Conservation (phyloP, 345 rosid genomes). For the Raphanus sativus region DNA sequence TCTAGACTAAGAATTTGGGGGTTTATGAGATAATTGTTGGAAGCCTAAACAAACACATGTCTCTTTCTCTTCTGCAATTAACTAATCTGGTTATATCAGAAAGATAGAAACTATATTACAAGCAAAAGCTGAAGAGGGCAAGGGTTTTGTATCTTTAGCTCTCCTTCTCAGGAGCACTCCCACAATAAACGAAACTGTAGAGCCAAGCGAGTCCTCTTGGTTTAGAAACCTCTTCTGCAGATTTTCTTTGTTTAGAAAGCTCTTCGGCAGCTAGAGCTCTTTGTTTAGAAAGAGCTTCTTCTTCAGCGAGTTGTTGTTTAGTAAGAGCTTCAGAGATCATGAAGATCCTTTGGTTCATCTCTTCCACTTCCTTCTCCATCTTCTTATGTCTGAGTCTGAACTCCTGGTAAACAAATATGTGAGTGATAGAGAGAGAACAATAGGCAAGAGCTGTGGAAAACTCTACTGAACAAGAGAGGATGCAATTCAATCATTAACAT, state of each 20-base stretch:
- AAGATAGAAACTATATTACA: constrained; percentile 14
- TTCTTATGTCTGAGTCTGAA: constrained; percentile 19
- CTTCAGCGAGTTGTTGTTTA: background rate
- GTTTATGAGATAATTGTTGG: constrained; percentile 17
- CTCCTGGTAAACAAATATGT: constrained; percentile 18
- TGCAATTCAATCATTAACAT: background rate
- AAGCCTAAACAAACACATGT: background rate
- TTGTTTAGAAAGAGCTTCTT: constrained; percentile 6
- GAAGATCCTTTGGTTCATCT: background rate
- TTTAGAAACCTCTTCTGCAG: constrained; percentile 6
- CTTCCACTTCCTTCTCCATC: constrained; percentile 26
- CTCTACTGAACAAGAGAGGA: background rate
- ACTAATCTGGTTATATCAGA: constrained; percentile 13
- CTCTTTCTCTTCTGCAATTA: constrained; percentile 14
- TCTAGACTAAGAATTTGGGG: background rate
- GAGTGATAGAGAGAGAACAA: background rate
- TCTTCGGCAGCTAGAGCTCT: background rate
- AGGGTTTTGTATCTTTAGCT: background rate
- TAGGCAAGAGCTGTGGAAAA: background rate
- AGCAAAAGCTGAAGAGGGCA: background rate
- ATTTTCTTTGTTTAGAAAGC: constrained; percentile 11
- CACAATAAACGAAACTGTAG: constrained; percentile 6
- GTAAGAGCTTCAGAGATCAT: background rate
- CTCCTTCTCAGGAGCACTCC: constrained; percentile 9
- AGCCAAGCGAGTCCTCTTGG: constrained; percentile 32